Conservation (phyloP, 2,329 filamentous ascomycete species). For the Ceratocystiopsis brevicomis region DNA sequence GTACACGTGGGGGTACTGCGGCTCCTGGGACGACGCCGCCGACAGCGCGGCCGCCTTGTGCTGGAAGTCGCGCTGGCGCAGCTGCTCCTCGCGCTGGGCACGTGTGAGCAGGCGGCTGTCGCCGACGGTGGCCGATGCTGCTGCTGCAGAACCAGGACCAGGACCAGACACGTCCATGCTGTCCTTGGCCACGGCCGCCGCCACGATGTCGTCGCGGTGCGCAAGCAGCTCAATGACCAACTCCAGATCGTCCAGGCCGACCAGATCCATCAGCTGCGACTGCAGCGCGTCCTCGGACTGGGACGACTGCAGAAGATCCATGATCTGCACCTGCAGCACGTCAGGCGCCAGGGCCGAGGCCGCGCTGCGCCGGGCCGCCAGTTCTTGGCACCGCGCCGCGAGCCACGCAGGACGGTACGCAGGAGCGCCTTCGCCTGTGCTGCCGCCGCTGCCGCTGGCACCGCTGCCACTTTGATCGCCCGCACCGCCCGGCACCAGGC, state of each 20-base stretch:
- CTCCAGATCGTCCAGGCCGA: constrained; percentile 87
- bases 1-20: constrained; percentile 87
- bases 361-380: constrained; percentile 39
- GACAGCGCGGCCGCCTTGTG: constrained; percentile 65
- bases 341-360: constrained; percentile 36
- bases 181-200: constrained; percentile 12
- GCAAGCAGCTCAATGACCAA: constrained; percentile 80
- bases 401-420: constrained; percentile 52
- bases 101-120: constrained; percentile 45
- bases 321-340: constrained; percentile 60
- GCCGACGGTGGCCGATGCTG: constrained; percentile 12
- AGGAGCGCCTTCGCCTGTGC: constrained; percentile 5
- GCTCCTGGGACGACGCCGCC: constrained; percentile 50
- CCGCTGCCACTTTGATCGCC: constrained; percentile 16
- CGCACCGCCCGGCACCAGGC: constrained; percentile 25
- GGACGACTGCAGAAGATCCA: constrained; percentile 51
- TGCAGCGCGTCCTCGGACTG: constrained; percentile 70
- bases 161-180: constrained; percentile 13
- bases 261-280: constrained; percentile 68
- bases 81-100: constrained; percentile 58
- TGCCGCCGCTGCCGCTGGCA: constrained; percentile 13
- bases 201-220: constrained; percentile 49
- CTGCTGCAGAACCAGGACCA: constrained; percentile 13
- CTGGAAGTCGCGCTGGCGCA: constrained; percentile 57
- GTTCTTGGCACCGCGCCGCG: constrained; percentile 35